Conservation (phyloP, 2,329 filamentous ascomycete genomes). For the Polytolypa hystricis region DNA sequence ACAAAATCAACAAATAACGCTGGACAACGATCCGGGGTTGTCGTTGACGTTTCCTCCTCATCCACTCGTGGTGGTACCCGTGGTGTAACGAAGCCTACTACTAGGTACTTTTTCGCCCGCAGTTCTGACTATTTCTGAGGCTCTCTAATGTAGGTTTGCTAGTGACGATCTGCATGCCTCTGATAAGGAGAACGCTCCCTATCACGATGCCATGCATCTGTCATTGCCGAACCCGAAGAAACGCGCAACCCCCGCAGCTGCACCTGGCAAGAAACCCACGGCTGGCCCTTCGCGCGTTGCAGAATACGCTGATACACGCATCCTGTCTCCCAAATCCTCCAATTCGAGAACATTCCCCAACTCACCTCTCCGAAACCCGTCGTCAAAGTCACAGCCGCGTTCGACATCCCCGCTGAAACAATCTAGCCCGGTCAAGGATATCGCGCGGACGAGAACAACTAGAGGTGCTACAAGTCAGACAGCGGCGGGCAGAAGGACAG, state of each 20-base stretch:
- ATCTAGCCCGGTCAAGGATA: conserved; percentile 28
- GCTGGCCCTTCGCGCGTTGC: conserved; percentile 31
- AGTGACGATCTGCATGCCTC: conserved; percentile 54
- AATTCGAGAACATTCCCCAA: conserved; percentile 61
- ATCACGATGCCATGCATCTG: conserved; percentile 29
- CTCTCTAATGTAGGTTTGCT: conserved; percentile 10
- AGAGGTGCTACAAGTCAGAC: conserved; percentile 17
- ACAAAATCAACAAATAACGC: conserved; percentile 27
- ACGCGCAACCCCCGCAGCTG: conserved; percentile 33
- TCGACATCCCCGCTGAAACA: conserved; percentile 54
- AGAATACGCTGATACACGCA: conserved; percentile 41
- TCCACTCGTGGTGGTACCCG: conserved; percentile 13
- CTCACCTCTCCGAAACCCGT: conserved; percentile 38
- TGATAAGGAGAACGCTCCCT: conserved; percentile 64
- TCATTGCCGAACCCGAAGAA: conserved; percentile 61
- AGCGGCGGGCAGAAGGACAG: conserved; percentile 15
- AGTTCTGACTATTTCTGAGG: too few species aligned
- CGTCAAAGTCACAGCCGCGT: conserved; percentile 43
- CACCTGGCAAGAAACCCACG: too few species aligned
- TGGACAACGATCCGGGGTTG: too few species aligned
- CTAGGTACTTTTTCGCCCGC: too few species aligned
- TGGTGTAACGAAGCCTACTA: too few species aligned
- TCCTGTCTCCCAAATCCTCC: conserved; percentile 72
- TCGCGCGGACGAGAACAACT: conserved; percentile 17
- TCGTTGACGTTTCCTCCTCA: neutral